A percentile compares a stretch with the other conserved stretches of the same genome.
Evolutionary conservation across 176 grass and related monocot genomes (phyloP).

Genomic region (Aegilops bicornis): DNA sequence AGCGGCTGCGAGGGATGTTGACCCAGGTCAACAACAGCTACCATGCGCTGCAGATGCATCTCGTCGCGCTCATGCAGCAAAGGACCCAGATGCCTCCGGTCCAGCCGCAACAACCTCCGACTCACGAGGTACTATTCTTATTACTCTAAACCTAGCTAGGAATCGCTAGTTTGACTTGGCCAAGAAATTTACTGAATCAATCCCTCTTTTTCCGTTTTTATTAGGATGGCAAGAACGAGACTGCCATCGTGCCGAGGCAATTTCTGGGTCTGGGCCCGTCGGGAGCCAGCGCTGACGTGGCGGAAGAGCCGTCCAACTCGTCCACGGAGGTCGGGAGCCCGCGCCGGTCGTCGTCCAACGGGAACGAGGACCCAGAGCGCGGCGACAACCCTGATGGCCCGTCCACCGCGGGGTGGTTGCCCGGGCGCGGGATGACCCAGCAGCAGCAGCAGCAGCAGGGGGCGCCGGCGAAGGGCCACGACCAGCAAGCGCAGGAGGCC

Average conservation of each 20-base stretch:
- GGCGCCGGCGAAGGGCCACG: slow-evolving; percentile 13
- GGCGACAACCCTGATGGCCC: slow-evolving; percentile 35
- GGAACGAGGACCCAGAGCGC: slow-evolving; percentile 14
- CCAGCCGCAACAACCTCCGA: slow-evolving; percentile 13
- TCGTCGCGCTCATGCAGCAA: slow-evolving; percentile 64
- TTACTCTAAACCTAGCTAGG: neutral
- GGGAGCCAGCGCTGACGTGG: neutral
- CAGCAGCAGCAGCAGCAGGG: slow-evolving; percentile 27
- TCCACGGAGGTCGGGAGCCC: slow-evolving; percentile 76
- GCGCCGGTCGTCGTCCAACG: slow-evolving; percentile 34
- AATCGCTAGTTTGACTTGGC: neutral
- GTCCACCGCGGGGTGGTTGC: slow-evolving; percentile 27
- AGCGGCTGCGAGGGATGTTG: slow-evolving; percentile 68
- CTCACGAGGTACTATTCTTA: slow-evolving; percentile 26
- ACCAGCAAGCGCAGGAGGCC: slow-evolving; percentile 53
- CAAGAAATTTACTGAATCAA: neutral
- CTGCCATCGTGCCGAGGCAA: slow-evolving; percentile 44
- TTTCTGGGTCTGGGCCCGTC: slow-evolving; percentile 54
- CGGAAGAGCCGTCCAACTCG: slow-evolving; percentile 65
- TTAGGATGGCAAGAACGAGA: slow-evolving; percentile 16
- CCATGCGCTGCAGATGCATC: slow-evolving; percentile 80
- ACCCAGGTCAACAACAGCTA: slow-evolving; percentile 76
- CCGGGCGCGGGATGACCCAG: slow-evolving; percentile 8
- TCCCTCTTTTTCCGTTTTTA: neutral
- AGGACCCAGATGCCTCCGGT: slow-evolving; percentile 22